Conservation (phyloP, 116 monocot species). For the Papilionanthe hybrid region DNA sequence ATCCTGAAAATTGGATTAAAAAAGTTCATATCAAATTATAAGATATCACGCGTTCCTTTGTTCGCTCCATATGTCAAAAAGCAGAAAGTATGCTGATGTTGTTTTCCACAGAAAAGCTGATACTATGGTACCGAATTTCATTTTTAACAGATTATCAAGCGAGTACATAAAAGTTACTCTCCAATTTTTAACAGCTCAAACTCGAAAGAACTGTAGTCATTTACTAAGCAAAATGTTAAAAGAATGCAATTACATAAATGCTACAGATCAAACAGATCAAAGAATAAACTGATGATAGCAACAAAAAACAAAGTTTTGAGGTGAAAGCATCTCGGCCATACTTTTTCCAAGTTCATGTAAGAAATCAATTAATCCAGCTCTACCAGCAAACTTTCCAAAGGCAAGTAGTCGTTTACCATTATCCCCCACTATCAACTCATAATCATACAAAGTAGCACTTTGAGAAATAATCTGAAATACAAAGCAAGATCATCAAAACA, state of each 20-base stretch:
- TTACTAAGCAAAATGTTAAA: neutral
- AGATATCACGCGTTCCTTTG: neutral
- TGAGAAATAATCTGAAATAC: constrained; percentile 56
- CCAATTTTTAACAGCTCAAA: neutral
- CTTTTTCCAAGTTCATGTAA: constrained; percentile 85
- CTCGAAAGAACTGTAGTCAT: neutral
- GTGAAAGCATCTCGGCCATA: constrained; percentile 24
- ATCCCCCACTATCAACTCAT: constrained; percentile 89
- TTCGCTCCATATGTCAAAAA: neutral
- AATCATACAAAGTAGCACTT: constrained; percentile 75
- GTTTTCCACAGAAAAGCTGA: neutral
- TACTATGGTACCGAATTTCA: neutral
- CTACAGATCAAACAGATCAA: neutral
- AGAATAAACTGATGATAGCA: neutral
- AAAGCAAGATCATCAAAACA: constrained; percentile 9
- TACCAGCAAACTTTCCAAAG: constrained; percentile 96
- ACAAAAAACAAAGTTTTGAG: neutral
- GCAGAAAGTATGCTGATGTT: neutral
- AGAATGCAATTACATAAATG: neutral
- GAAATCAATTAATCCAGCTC: constrained; percentile 93
- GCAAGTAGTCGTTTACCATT: constrained; percentile 83
- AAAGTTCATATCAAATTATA: neutral
- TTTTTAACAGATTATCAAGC: neutral
- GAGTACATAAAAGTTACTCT: neutral
- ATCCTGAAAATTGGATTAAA: constrained; percentile 47